Conservation (phyloP, 192 early-diverging fungal species). For the Backusella parvicylindrica region DNA sequence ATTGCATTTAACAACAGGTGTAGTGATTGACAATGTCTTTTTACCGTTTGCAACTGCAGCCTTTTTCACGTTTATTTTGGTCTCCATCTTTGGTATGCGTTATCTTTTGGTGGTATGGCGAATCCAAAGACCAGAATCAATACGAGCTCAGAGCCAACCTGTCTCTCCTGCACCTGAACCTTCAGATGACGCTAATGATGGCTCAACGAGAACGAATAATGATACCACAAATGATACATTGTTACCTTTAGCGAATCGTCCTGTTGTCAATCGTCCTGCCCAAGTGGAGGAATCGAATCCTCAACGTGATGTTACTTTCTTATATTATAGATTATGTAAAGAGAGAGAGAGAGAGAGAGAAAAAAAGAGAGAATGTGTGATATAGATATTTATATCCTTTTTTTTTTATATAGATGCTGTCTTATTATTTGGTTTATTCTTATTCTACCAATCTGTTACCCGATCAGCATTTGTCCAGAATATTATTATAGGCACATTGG, state of each 20-base stretch:
- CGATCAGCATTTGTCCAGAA: slow-evolving; percentile 45
- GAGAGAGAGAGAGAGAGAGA: slow-evolving; percentile 31
- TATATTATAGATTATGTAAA: slow-evolving; percentile 62
- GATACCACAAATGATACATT: neutral
- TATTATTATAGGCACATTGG: slow-evolving; percentile 38
- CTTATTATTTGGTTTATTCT: slow-evolving; percentile 55
- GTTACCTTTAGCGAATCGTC: slow-evolving; percentile 4
- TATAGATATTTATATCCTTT: neutral
- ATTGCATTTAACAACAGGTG: slow-evolving; percentile 55
- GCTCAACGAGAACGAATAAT: slow-evolving; percentile 7
- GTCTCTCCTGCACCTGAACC: slow-evolving; percentile 27
- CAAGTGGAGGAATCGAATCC: slow-evolving; percentile 27
- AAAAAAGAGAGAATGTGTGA: neutral
- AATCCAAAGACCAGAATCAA: slow-evolving; percentile 59
- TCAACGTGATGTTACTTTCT: slow-evolving; percentile 39
- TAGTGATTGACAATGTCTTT: slow-evolving; percentile 51
- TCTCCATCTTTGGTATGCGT: slow-evolving; percentile 66
- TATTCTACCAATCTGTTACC: slow-evolving; percentile 57
- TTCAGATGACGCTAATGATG: neutral
- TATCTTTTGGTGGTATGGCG: slow-evolving; percentile 69
- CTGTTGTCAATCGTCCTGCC: neutral
- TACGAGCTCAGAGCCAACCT: slow-evolving; percentile 30
- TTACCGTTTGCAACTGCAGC: slow-evolving; percentile 56
- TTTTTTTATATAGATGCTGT: slow-evolving; percentile 46
- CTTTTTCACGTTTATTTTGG: slow-evolving; percentile 63